A percentile compares a stretch with the other conserved stretches of the same genome.
Evolutionary conservation across 352 stramenopile species (phyloP).

Genomic region (Phytophthora brassicae): DNA sequence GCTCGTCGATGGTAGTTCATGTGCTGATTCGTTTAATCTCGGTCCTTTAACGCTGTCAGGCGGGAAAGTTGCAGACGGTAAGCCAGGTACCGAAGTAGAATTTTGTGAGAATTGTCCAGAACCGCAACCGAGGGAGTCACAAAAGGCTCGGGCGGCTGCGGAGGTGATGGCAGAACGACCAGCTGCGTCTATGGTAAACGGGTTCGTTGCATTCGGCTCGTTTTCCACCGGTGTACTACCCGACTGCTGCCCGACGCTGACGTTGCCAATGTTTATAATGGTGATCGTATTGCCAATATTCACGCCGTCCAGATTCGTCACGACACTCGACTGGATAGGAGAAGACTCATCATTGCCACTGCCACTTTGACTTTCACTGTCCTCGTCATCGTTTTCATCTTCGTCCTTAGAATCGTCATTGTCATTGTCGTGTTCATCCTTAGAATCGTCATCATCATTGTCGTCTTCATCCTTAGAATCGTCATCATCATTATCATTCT

Average conservation of each 20-base stretch:
- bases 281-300: conserved; percentile 49
- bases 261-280: conserved; percentile 36
- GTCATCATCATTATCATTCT: conserved; percentile 6
- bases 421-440: conserved; percentile 13
- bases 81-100: background rate
- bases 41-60: too few relatives aligned
- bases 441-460: too few relatives aligned
- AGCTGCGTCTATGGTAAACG: background rate
- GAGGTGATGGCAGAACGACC: conserved; percentile 22
- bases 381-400: conserved; percentile 1
- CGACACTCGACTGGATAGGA: conserved; percentile 29
- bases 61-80: too few relatives aligned
- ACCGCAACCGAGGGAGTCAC: too few relatives aligned
- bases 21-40: too few relatives aligned
- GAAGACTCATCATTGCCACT: conserved; percentile 9
- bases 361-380: conserved; percentile 1
- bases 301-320: conserved; percentile 32
- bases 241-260: conserved; percentile 2
- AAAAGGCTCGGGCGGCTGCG: conserved; percentile 22
- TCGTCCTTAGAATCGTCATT: background rate
- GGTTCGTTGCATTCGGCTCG: background rate
- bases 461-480: conserved; percentile 6
- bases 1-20: background rate
- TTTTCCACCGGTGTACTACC: background rate
- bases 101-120: background rate